Conservation (phyloP, 208 protist species). For the Zelonia costaricensis region DNA sequence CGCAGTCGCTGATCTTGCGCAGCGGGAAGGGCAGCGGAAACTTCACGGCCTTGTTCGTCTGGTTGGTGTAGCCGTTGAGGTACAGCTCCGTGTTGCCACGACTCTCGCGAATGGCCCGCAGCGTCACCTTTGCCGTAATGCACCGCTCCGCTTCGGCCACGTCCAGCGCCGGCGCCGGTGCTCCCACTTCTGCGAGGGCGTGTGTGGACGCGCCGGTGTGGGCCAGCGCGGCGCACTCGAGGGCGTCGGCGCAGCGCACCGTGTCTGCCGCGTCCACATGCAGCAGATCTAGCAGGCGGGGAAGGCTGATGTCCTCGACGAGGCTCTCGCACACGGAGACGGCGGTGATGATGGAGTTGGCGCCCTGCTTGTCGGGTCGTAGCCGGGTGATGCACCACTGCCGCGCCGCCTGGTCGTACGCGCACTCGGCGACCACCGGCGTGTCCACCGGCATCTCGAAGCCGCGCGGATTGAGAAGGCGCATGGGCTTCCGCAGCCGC, state of each 20-base stretch:
- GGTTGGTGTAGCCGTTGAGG: constrained; percentile 57
- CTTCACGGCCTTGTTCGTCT: constrained; percentile 36
- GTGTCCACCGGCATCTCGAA: constrained; percentile 36
- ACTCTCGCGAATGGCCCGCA: constrained; percentile 45
- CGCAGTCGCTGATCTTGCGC: constrained; percentile 66
- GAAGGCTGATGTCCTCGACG: constrained; percentile 62
- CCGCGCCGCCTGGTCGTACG: constrained; percentile 36
- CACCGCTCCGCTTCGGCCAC: constrained; percentile 15
- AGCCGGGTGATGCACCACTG: constrained; percentile 71
- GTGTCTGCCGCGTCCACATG: not conserved
- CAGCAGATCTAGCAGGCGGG: constrained; percentile 35
- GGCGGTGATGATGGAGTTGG: constrained; percentile 81
- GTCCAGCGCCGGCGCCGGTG: not conserved
- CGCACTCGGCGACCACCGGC: constrained; percentile 58
- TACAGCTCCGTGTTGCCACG: constrained; percentile 32
- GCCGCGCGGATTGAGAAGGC: constrained; percentile 48
- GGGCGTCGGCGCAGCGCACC: not conserved
- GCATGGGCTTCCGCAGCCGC: constrained; percentile 45
- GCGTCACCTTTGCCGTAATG: constrained; percentile 44
- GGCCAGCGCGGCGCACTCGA: constrained; percentile 12
- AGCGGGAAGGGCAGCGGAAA: constrained; percentile 56
- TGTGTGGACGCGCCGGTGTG: not conserved
- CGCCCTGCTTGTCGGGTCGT: constrained; percentile 61
- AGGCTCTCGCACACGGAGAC: constrained; percentile 83
- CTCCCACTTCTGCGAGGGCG: not conserved